Percentiles rank a stretch among this genome's conserved stretches.
phyloP scores from a whole-genome alignment of 177 flowering plant species.

The Vitis hybrid region DNA sequence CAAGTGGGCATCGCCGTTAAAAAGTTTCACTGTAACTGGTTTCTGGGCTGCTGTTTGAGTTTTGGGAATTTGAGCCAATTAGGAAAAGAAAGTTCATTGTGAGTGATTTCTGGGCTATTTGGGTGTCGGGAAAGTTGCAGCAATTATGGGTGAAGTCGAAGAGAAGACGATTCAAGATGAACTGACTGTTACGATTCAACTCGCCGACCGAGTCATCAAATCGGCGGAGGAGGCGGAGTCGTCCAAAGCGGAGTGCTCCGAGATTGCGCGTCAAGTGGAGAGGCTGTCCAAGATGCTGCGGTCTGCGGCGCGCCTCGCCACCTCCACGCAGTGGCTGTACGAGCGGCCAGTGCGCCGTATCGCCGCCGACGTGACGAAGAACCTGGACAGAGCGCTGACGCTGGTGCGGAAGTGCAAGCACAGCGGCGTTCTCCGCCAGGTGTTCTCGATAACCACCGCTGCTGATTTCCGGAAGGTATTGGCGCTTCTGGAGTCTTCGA shows the following conservation, averaged over 20 bases:
- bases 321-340: constrained; percentile 38
- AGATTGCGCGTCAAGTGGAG: constrained; percentile 34
- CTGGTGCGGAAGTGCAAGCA: constrained; percentile 60
- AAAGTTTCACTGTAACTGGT: too few species aligned
- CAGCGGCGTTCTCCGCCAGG: constrained; percentile 49
- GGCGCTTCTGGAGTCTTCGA: constrained; percentile 52
- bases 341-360: constrained; percentile 76
- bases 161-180: constrained; percentile 32
- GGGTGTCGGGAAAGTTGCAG: too few species aligned
- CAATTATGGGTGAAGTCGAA: not conserved
- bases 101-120: too few species aligned
- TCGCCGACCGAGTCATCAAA: constrained; percentile 40
- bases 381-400: constrained; percentile 54
- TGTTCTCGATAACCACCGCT: constrained; percentile 51
- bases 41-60: too few species aligned
- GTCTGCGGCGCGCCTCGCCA: constrained; percentile 37
- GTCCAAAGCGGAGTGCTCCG: constrained; percentile 35
- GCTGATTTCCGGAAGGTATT: constrained; percentile 64
- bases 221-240: constrained; percentile 42
- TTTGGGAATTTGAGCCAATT: too few species aligned
- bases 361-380: constrained; percentile 42
- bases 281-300: constrained; percentile 56
- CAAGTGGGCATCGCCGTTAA: too few species aligned
- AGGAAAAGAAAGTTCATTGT: too few species aligned
- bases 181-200: constrained; percentile 25